Percentiles rank a stretch among this genome's conserved stretches.
Conservation (phyloP, 495 filamentous ascomycete genomes). For the Xylaria bambusicola region DNA sequence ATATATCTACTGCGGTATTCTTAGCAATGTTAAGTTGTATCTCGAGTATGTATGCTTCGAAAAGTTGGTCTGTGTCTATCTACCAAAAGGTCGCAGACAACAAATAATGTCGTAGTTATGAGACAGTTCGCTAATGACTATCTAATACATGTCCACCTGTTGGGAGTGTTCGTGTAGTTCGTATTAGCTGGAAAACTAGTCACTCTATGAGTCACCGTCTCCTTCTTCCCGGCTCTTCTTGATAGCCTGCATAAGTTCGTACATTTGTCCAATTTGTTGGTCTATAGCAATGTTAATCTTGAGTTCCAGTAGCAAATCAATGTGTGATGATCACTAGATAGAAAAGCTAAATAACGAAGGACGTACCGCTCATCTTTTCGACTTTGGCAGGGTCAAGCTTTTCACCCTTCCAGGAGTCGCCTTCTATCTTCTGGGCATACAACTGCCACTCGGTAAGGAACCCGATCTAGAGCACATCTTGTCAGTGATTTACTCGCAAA, state of each 20-base stretch:
- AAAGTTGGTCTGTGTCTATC: too few relatives aligned
- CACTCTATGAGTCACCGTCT: background rate
- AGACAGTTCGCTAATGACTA: background rate
- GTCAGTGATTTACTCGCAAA: background rate
- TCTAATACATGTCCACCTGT: too few relatives aligned
- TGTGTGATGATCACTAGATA: background rate
- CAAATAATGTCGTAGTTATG: background rate
- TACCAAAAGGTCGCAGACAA: too few relatives aligned
- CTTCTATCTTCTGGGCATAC: slow-evolving; percentile 89
- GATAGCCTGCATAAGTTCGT: slow-evolving; percentile 90
- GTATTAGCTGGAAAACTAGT: background rate
- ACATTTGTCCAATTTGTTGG: slow-evolving; percentile 88
- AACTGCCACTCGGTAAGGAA: slow-evolving; percentile 96
- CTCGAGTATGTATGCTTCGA: too few relatives aligned
- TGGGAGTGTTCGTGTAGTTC: too few relatives aligned
- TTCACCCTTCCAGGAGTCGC: slow-evolving; percentile 76
- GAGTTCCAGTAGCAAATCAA: too few relatives aligned
- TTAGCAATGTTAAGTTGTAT: too few relatives aligned
- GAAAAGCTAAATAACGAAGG: background rate
- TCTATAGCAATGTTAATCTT: slow-evolving; percentile 53
- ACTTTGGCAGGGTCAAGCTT: slow-evolving; percentile 76
- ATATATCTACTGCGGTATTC: too few relatives aligned
- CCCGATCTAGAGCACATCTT: slow-evolving; percentile 64
- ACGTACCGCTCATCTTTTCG: slow-evolving; percentile 92
- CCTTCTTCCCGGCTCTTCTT: slow-evolving; percentile 58